Percentiles rank a stretch among this genome's conserved stretches.
Evolutionary conservation across 257 asterid genomes (phyloP).

Genomic region (Fraxinus cuspidata): DNA sequence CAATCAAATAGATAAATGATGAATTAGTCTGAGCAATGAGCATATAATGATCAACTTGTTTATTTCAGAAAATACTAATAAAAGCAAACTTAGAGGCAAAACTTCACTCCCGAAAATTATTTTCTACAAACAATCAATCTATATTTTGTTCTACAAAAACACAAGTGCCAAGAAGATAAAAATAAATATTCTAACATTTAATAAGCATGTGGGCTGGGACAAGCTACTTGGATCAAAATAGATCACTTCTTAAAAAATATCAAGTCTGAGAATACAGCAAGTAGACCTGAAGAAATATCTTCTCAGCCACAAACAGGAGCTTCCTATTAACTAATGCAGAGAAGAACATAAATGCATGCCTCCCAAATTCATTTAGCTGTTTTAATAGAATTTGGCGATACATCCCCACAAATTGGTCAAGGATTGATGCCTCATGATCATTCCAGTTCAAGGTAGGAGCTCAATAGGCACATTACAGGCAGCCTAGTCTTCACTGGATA

Average conservation of each 20-base stretch:
- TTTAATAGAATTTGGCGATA: neutral
- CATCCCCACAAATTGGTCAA: neutral
- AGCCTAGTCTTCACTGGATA: no score
- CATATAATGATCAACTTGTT: neutral
- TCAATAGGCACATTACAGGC: no score
- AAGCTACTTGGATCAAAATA: neutral
- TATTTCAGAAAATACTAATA: neutral
- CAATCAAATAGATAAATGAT: neutral
- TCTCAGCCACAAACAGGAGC: neutral
- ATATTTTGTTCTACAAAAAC: neutral
- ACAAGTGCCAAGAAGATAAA: neutral
- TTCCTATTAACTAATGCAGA: neutral
- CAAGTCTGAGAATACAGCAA: neutral
- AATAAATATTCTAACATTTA: neutral
- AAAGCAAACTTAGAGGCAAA: neutral
- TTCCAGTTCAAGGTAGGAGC: neutral
- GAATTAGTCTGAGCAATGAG: neutral
- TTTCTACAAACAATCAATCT: no score
- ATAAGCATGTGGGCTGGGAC: neutral
- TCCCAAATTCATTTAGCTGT: no score
- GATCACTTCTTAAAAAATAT: neutral
- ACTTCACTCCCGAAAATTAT: neutral
- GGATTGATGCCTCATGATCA: slow-evolving; percentile 1
- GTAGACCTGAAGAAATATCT: neutral
- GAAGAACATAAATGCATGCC: neutral